phyloP scores from a whole-genome alignment of 306 rosid genomes.

The Lathyrus oleraceus region DNA sequence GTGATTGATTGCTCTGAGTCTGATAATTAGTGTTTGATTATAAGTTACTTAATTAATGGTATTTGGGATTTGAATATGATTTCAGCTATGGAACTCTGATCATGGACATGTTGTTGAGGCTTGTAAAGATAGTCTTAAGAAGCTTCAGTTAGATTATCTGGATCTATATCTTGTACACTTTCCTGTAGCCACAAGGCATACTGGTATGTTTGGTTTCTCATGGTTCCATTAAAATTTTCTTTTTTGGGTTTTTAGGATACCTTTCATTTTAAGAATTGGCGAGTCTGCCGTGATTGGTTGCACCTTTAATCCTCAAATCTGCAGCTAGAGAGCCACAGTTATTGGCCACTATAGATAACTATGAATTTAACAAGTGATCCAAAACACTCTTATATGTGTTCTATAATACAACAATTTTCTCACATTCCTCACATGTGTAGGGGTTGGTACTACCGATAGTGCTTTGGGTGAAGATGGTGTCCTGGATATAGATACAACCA shows the following conservation, averaged over 20 bases:
- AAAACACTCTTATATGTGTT: background rate
- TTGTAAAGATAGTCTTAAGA: constrained; percentile 84
- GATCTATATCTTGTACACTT: constrained; percentile 88
- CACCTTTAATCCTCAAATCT: background rate
- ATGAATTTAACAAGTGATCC: background rate
- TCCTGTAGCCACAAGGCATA: constrained; percentile 75
- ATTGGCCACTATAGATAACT: background rate
- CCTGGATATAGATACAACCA: constrained; percentile 79
- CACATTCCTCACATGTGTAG: constrained; percentile 44
- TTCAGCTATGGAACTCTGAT: constrained; percentile 98
- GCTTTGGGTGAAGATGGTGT: constrained; percentile 82
- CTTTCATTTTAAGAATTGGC: too few species aligned
- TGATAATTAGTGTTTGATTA: constrained; percentile 13
- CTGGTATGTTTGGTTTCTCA: constrained; percentile 47
- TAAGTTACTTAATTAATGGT: constrained; percentile 8
- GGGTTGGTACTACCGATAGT: constrained; percentile 86
- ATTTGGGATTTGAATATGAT: constrained; percentile 18
- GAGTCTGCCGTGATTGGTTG: background rate
- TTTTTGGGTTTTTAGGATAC: background rate
- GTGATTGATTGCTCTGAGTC: background rate
- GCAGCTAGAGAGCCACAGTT: background rate
- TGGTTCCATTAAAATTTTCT: constrained; percentile 7
- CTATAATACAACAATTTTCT: constrained; percentile 11
- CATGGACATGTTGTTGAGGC: constrained; percentile 91
- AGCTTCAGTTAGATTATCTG: constrained; percentile 75